Conservation (phyloP, 306 rosid species). For the apple (Malus domestica) region DNA sequence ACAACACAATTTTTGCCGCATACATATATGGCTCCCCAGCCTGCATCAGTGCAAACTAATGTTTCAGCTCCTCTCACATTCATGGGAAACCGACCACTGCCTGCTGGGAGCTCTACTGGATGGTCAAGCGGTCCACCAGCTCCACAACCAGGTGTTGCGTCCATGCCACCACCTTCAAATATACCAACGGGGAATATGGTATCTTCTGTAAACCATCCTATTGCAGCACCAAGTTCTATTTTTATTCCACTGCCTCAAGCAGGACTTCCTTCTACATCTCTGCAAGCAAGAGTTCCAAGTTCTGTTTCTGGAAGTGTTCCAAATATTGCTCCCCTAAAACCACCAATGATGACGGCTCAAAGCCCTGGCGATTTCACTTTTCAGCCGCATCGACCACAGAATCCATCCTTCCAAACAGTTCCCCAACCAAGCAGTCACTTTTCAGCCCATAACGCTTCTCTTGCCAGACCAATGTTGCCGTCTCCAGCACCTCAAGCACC, state of each 20-base stretch:
- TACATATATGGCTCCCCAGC: constrained; percentile 36
- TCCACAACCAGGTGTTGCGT: too few species aligned
- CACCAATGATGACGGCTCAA: constrained; percentile 31
- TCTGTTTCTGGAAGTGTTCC: constrained; percentile 34
- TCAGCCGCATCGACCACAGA: constrained; percentile 44
- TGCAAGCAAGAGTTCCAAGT: constrained; percentile 10
- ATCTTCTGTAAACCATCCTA: too few species aligned
- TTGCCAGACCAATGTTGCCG: constrained; percentile 17
- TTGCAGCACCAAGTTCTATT: too few species aligned
- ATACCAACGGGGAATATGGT: too few species aligned
- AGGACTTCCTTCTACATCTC: too few species aligned
- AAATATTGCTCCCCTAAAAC: constrained; percentile 28
- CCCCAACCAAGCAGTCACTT: constrained; percentile 37
- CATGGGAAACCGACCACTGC: constrained; percentile 34
- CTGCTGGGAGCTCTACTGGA: constrained; percentile 29
- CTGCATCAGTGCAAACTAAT: constrained; percentile 34
- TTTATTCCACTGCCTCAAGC: too few species aligned
- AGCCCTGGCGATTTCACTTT: constrained; percentile 63
- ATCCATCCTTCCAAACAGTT: constrained; percentile 37
- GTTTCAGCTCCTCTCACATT: constrained; percentile 37
- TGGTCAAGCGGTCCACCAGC: background rate
- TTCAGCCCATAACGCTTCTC: constrained; percentile 28
- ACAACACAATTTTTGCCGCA: constrained; percentile 28
- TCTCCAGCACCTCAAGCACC: constrained; percentile 36
- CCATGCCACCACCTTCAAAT: too few species aligned